These are phyloP conservation scores for Nymphaea colorata DNA, from an alignment of 164 flowering plant species.

Conservation along the genomic window DNA sequence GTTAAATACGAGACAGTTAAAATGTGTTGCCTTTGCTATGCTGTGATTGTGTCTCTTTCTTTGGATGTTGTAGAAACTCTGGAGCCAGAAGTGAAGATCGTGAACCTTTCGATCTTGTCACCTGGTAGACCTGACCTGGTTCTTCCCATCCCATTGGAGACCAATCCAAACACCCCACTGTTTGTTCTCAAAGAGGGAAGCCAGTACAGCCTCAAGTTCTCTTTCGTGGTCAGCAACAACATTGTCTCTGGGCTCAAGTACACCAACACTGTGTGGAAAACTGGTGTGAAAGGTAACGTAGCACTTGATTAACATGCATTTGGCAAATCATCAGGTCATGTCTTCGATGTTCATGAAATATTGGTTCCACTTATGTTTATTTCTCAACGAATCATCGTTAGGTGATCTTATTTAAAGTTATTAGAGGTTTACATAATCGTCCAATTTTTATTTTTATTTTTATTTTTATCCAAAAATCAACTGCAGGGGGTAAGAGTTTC, in stretches of 20 bases:
- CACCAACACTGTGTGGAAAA: constrained; percentile 59
- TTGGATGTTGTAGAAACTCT: constrained; percentile 24
- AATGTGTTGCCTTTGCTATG: no score
- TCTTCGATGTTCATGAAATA: no score
- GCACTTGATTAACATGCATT: no score
- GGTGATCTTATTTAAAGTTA: no score
- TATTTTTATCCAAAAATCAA: no score
- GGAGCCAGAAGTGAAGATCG: constrained; percentile 50
- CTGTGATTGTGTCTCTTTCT: neutral
- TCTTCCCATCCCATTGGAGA: constrained; percentile 31
- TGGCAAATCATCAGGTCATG: no score
- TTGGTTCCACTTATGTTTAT: no score
- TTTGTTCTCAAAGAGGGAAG: constrained; percentile 62
- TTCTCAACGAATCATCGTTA: no score
- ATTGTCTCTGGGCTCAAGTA: constrained; percentile 51
- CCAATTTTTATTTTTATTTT: no score
- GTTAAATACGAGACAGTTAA: no score
- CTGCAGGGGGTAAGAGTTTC: no score
- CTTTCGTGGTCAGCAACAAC: constrained; percentile 48
- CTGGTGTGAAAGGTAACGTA: constrained; percentile 40
- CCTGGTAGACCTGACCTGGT: constrained; percentile 44
- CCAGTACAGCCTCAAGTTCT: constrained; percentile 34
- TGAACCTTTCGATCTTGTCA: constrained; percentile 35
- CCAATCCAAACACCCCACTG: constrained; percentile 40
- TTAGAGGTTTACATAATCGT: no score